phyloP scores from a whole-genome alignment of 768 basidiomycete genomes.

The Tulasnella sp. region DNA sequence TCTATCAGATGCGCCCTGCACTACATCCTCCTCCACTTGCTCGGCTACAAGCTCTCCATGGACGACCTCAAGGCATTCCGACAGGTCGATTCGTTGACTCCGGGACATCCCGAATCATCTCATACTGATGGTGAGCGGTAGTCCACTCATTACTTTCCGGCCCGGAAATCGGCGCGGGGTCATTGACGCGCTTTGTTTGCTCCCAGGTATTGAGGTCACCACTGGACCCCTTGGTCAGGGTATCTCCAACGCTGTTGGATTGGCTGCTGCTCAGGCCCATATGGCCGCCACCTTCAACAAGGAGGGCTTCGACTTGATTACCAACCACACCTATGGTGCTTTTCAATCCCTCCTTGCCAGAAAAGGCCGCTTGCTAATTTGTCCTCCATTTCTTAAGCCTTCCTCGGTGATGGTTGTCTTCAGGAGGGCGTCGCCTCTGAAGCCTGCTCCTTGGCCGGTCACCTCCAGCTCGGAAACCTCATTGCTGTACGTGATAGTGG shows the following conservation, averaged over 20 bases:
- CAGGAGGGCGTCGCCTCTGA: conserved; percentile 97
- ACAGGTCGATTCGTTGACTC: conserved; percentile 83
- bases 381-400: conserved; percentile 48
- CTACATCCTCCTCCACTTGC: conserved; percentile 85
- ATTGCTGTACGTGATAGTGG: conserved; percentile 61
- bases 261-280: conserved; percentile 91
- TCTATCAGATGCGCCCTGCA: conserved; percentile 80
- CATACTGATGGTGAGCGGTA: conserved; percentile 55
- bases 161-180: neutral
- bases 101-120: conserved; percentile 83
- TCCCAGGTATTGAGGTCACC: conserved; percentile 75
- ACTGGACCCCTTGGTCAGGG: conserved; percentile 96
- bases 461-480: conserved; percentile 88
- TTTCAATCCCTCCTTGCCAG: conserved; percentile 9
- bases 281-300: conserved; percentile 87
- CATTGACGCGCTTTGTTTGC: conserved; percentile 1
- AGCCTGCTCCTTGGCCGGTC: conserved; percentile 88
- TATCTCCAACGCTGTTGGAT: conserved; percentile 86
- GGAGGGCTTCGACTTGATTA: conserved; percentile 71
- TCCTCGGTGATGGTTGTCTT: conserved; percentile 91
- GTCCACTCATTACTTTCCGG: neutral
- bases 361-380: neutral
- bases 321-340: conserved; percentile 84
- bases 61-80: conserved; percentile 93
- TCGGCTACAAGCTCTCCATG: conserved; percentile 87